phyloP scores from a whole-genome alignment of 768 basidiomycete species.

The Collybia sordida region DNA sequence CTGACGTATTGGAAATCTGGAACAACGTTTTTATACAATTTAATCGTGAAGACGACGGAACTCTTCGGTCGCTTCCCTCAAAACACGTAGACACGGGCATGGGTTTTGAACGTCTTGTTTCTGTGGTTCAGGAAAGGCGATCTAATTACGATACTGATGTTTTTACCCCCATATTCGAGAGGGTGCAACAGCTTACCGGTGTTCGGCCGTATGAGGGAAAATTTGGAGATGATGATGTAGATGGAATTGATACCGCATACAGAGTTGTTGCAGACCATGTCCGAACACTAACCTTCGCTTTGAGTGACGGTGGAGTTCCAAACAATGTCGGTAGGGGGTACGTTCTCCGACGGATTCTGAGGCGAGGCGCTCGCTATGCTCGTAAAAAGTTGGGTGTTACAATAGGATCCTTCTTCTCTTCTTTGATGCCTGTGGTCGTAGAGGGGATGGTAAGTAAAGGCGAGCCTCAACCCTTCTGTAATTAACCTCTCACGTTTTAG shows the following conservation, averaged over 20 bases:
- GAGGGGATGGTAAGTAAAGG: constrained; percentile 74
- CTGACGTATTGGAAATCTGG: constrained; percentile 97
- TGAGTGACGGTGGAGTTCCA: constrained; percentile 95
- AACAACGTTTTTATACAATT: constrained; percentile 99
- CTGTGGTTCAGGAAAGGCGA: constrained; percentile 83
- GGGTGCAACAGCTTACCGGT: constrained; percentile 86
- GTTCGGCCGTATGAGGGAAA: constrained; percentile 86
- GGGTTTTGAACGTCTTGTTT: constrained; percentile 98
- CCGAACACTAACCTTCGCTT: constrained; percentile 90
- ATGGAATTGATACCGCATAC: constrained; percentile 97
- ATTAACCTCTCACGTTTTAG: constrained; percentile 35
- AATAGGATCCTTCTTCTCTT: constrained; percentile 95
- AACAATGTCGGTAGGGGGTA: constrained; percentile 97
- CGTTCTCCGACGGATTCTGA: constrained; percentile 90
- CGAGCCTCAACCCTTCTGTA: not conserved
- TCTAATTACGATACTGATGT: constrained; percentile 99
- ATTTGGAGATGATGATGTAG: constrained; percentile 91
- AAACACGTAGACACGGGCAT: constrained; percentile 99
- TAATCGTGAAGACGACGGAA: constrained; percentile 90
- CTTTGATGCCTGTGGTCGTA: constrained; percentile 84
- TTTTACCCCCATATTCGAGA: constrained; percentile 85
- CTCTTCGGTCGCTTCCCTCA: constrained; percentile 76
- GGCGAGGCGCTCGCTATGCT: constrained; percentile 93
- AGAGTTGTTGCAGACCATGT: constrained; percentile 97
- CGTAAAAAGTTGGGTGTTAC: constrained; percentile 91